A percentile compares a stretch with the other conserved stretches of the same genome.
These are phyloP conservation scores for Phialemoniopsis sp. DNA, from an alignment of 2,329 filamentous ascomycete genomes.

Conservation along the genomic window DNA sequence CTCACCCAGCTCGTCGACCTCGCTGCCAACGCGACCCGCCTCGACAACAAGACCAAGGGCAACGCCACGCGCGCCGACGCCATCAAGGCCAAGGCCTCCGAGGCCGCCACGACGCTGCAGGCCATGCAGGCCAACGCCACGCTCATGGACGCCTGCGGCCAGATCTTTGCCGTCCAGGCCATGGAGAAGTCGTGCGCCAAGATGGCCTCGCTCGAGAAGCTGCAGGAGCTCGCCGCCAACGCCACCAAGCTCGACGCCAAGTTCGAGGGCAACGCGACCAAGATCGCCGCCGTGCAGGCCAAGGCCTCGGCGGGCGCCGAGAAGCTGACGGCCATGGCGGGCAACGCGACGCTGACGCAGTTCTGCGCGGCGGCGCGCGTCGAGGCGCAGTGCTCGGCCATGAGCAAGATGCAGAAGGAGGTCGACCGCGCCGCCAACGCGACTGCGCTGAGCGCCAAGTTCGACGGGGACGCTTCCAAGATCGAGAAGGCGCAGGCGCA, in stretches of 20 bases:
- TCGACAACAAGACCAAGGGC: slow-evolving; percentile 23
- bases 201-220: slow-evolving; percentile 19
- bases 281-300: slow-evolving; percentile 17
- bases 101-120: slow-evolving; percentile 19
- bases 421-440: slow-evolving; percentile 19
- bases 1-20: slow-evolving; percentile 22
- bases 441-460: slow-evolving; percentile 23
- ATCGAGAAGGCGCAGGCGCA: slow-evolving; percentile 25
- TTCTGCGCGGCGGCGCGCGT: slow-evolving; percentile 15
- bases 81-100: slow-evolving; percentile 30
- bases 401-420: slow-evolving; percentile 12
- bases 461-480: slow-evolving; percentile 27
- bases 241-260: slow-evolving; percentile 12
- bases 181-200: slow-evolving; percentile 19
- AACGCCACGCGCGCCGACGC: slow-evolving; percentile 27
- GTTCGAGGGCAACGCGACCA: slow-evolving; percentile 22
- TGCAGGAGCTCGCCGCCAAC: slow-evolving; percentile 17
- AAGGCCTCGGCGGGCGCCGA: slow-evolving; percentile 12
- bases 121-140: slow-evolving; percentile 28
- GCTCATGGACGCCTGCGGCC: slow-evolving; percentile 23
- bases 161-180: slow-evolving; percentile 22
- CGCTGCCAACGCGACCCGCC: slow-evolving; percentile 27
- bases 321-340: slow-evolving; percentile 15
- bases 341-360: slow-evolving; percentile 16
- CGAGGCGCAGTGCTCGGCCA: slow-evolving; percentile 9